A percentile compares a stretch with the other conserved stretches of the same genome.
Conservation (phyloP, 331 rosid species). For the Phaseolus coccineus region DNA sequence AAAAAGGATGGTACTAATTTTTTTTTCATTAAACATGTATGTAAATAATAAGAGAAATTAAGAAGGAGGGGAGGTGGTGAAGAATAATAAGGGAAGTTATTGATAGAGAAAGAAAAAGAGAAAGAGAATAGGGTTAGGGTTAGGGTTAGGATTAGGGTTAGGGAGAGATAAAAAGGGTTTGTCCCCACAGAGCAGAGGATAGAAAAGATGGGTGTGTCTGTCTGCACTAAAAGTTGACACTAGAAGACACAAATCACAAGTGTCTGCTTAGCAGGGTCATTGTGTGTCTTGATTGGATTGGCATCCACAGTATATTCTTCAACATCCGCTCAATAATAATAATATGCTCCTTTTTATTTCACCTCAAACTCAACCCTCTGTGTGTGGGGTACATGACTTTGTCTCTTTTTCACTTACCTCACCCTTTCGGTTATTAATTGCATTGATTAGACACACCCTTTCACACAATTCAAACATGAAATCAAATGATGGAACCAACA, state of each 20-base stretch:
- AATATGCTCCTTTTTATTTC: conserved; percentile 32
- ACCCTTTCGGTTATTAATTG: conserved; percentile 41
- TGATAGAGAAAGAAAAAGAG: too few species aligned
- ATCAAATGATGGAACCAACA: conserved; percentile 34
- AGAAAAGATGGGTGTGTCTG: conserved; percentile 35
- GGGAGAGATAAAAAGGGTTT: background rate
- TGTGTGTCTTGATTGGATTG: conserved; percentile 48
- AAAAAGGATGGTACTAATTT: too few species aligned
- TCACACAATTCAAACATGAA: conserved; percentile 39
- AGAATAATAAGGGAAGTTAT: background rate
- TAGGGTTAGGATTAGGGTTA: too few species aligned
- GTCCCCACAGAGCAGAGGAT: conserved; percentile 51
- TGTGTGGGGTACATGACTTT: conserved; percentile 24
- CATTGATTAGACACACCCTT: background rate
- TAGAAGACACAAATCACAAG: conserved; percentile 42
- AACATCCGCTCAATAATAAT: conserved; percentile 29
- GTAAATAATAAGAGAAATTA: too few species aligned
- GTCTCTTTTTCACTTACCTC: conserved; percentile 23
- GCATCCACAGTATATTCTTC: conserved; percentile 54
- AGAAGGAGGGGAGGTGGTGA: too few species aligned
- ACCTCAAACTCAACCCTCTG: background rate
- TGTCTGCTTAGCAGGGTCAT: conserved; percentile 48
- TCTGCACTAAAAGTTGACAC: conserved; percentile 43
- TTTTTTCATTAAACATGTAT: too few species aligned
- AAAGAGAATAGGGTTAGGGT: background rate